phyloP scores from a whole-genome alignment of 192 early-diverging fungal species.

The Podochytrium sp. region DNA sequence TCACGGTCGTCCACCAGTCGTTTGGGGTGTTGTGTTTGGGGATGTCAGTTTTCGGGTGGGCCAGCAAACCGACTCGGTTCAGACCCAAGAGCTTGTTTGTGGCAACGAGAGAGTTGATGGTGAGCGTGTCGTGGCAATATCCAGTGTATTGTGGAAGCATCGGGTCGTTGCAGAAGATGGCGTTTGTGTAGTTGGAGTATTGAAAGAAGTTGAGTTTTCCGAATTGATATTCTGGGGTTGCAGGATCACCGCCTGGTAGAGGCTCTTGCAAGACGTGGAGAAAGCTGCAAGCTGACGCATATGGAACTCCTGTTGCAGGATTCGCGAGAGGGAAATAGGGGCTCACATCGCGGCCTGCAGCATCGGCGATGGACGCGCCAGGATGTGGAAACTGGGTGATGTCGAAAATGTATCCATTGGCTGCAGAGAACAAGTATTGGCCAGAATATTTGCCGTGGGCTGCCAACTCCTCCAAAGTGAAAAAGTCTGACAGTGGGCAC shows the following conservation, averaged over 20 bases:
- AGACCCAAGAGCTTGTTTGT: constrained; percentile 35
- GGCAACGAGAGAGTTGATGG: constrained; percentile 32
- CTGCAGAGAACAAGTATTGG: constrained; percentile 32
- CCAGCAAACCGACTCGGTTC: constrained; percentile 40
- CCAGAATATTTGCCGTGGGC: constrained; percentile 24
- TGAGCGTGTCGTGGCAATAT: constrained; percentile 43
- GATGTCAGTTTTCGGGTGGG: constrained; percentile 55
- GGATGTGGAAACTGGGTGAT: constrained; percentile 40
- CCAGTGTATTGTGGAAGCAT: constrained; percentile 18
- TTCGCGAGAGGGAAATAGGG: constrained; percentile 43
- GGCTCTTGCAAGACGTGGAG: constrained; percentile 1
- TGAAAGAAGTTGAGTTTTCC: background rate
- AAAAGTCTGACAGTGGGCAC: constrained; percentile 41
- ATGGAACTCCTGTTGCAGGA: constrained; percentile 21
- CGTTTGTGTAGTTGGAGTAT: background rate
- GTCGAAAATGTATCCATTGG: constrained; percentile 57
- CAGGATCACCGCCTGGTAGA: background rate
- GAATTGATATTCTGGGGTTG: background rate
- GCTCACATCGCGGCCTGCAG: constrained; percentile 43
- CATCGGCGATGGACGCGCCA: constrained; percentile 23
- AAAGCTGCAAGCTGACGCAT: constrained; percentile 17
- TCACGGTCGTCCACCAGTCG: constrained; percentile 68
- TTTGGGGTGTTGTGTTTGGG: constrained; percentile 52
- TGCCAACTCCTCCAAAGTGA: constrained; percentile 34
- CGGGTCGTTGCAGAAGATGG: background rate